phyloP scores from a whole-genome alignment of 1,139 yeast species.

The Geotrichum phurueaensis region DNA sequence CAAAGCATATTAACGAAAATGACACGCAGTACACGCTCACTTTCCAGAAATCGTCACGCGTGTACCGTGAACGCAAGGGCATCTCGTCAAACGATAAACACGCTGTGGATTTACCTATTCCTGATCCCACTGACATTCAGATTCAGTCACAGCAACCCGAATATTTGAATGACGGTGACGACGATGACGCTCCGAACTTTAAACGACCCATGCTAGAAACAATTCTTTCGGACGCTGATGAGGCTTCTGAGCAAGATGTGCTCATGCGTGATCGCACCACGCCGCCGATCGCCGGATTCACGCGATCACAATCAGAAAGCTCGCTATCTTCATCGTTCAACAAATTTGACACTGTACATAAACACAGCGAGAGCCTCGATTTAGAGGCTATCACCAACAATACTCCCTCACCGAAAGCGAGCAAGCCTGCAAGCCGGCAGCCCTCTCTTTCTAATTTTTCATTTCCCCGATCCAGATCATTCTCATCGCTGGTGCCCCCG shows the following conservation, averaged over 20 bases:
- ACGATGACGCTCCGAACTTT: neutral
- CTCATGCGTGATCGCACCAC: neutral
- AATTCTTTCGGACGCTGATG: slow-evolving; percentile 9
- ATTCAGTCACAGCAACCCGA: neutral
- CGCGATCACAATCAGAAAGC: slow-evolving; percentile 9
- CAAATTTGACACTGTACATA: slow-evolving; percentile 6
- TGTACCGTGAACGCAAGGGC: slow-evolving; percentile 25
- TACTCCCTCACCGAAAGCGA: neutral
- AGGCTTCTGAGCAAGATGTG: neutral
- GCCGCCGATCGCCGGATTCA: neutral
- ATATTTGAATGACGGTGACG: neutral
- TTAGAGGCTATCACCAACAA: neutral
- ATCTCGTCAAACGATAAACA: slow-evolving; percentile 5
- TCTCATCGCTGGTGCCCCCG: slow-evolving; percentile 13
- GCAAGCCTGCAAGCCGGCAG: neutral
- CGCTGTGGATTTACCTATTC: neutral
- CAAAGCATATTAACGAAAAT: slow-evolving; percentile 13
- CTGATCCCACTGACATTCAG: slow-evolving; percentile 4
- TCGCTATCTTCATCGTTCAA: slow-evolving; percentile 2
- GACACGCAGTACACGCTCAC: slow-evolving; percentile 22
- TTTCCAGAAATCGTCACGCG: slow-evolving; percentile 23
- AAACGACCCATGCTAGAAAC: slow-evolving; percentile 4
- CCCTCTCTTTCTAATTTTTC: neutral
- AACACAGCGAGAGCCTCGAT: slow-evolving; percentile 15
- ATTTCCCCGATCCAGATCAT: slow-evolving; percentile 11